Base-by-base conservation (phyloP, 2,329 filamentous ascomycete genomes). In the Fusarium buharicum region DNA sequence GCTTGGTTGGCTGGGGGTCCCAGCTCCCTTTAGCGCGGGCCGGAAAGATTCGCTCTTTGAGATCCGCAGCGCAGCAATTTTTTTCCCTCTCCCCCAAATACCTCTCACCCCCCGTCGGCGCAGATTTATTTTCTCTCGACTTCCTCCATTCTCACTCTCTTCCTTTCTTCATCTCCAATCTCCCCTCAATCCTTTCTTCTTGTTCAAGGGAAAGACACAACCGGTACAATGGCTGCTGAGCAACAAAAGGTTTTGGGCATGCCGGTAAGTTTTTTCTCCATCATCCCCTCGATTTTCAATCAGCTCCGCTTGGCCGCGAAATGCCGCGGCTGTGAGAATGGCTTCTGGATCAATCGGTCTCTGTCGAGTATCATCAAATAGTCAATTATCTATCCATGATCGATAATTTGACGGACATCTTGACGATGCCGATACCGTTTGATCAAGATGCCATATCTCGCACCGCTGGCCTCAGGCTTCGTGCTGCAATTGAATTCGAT, bases 191-290 rank as follows among this genome's bases (percentile, higher is more conserved):
- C 77, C 77, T 84, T 85, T 81, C 74, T 78, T 75, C 77, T 77
- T 65, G 55, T 66, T 77, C 77, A 76, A 79, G 75, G 75, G 76
- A 76, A 76, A 74, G 69, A 64, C 58, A 70, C 74, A 76, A 71
- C 73, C 74, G 76, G 74, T 79, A 84, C 76, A 73, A 87, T 86
- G 84, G 79, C 83, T 71, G 77, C 83, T 71, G 78, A 80, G 73
- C 78, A 84, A 66, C 78, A 81, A 70, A 84, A 80, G 77, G 81
- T 89, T 73, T 73, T 88, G 83, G 86, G 86, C 84, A 88, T 89
- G 84, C 84, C 85, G 77, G 86, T 89, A 83, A 83, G 84, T 82
- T 55, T 45, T 48, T 12, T 34, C 50, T 39, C 56, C 55, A 41
- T 60, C 45, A 46, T 45, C 45, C 62, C 38, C 22, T 49, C 27